These are phyloP conservation scores for Inonotus hispidus DNA, from an alignment of 1,284 basidiomycete genomes.

Conservation along the genomic window DNA sequence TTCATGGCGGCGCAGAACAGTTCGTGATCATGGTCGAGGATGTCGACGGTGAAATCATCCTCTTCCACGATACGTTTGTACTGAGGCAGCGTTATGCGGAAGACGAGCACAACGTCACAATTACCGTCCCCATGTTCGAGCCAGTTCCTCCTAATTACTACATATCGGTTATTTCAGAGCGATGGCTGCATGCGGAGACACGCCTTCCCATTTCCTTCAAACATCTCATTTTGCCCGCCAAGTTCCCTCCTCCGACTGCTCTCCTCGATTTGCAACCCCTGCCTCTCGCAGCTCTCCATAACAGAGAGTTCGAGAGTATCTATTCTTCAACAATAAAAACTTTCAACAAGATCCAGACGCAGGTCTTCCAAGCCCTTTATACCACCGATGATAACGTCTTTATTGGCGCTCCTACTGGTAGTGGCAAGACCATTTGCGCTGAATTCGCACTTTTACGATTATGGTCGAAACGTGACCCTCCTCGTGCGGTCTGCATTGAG, in stretches of 20 bases:
- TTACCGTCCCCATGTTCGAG: constrained; percentile 95
- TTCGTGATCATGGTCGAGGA: constrained; percentile 96
- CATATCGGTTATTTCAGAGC: constrained; percentile 91
- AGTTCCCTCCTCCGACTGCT: constrained; percentile 90
- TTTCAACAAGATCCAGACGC: constrained; percentile 99
- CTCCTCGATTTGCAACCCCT: constrained; percentile 92
- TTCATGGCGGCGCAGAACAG: constrained; percentile 83
- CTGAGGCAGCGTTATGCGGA: constrained; percentile 89
- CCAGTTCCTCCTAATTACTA: constrained; percentile 98
- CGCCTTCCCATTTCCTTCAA: constrained; percentile 96
- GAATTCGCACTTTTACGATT: constrained; percentile 92
- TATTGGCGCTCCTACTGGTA: constrained; percentile 93
- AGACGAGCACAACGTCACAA: constrained; percentile 90
- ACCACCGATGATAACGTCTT: constrained; percentile 96
- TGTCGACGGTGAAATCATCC: constrained; percentile 92
- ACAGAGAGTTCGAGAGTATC: constrained; percentile 83
- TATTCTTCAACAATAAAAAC: constrained; percentile 74
- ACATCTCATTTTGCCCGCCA: constrained; percentile 95
- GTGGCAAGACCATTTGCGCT: constrained; percentile 95
- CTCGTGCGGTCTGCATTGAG: constrained; percentile 93
- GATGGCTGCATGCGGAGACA: constrained; percentile 95
- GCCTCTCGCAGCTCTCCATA: constrained; percentile 87
- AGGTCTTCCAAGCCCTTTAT: constrained; percentile 97
- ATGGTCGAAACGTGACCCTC: constrained; percentile 82
- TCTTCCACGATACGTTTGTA: constrained; percentile 92